Evolutionary conservation across 306 rosid species (phyloP).

Genomic region (Senna tora): DNA sequence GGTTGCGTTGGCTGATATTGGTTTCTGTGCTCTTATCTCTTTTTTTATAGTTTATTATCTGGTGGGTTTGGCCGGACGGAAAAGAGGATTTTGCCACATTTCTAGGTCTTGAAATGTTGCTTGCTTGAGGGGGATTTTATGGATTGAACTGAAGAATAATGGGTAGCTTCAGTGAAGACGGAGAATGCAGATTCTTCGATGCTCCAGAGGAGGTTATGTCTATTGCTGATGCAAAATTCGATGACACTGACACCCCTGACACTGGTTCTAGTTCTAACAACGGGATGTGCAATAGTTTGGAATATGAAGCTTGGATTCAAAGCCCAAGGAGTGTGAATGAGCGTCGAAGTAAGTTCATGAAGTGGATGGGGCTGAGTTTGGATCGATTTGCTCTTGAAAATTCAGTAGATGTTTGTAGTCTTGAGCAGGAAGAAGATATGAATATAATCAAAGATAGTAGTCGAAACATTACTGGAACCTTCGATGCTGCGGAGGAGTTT

Average conservation of each 20-base stretch:
- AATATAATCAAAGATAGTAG: conserved; percentile 47
- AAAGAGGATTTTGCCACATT: conserved; percentile 51
- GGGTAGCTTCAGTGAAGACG: conserved; percentile 76
- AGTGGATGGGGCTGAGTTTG: conserved; percentile 60
- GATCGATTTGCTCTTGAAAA: conserved; percentile 39
- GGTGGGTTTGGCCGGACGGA: conserved; percentile 55
- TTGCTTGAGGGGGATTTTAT: conserved; percentile 65
- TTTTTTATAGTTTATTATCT: conserved; percentile 37
- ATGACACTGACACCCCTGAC: conserved; percentile 39
- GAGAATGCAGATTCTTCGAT: conserved; percentile 74
- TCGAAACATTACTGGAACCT: conserved; percentile 48
- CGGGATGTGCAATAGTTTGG: conserved; percentile 41
- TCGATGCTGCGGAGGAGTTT: conserved; percentile 53
- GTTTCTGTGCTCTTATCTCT: conserved; percentile 43
- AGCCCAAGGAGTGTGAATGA: conserved; percentile 76
- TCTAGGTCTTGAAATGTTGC: conserved; percentile 56
- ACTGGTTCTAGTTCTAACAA: conserved; percentile 36
- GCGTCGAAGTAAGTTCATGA: conserved; percentile 67
- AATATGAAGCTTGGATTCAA: conserved; percentile 68
- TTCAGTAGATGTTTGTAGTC: conserved; percentile 35
- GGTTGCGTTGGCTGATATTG: conserved; percentile 61
- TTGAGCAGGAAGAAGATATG: conserved; percentile 43
- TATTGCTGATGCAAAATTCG: conserved; percentile 48
- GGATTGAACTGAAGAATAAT: conserved; percentile 78
- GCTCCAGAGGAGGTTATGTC: conserved; percentile 78